Percentiles rank a stretch among this genome's conserved stretches.
Conservation (phyloP, 306 rosid species). For the Prunus kanzakura region DNA sequence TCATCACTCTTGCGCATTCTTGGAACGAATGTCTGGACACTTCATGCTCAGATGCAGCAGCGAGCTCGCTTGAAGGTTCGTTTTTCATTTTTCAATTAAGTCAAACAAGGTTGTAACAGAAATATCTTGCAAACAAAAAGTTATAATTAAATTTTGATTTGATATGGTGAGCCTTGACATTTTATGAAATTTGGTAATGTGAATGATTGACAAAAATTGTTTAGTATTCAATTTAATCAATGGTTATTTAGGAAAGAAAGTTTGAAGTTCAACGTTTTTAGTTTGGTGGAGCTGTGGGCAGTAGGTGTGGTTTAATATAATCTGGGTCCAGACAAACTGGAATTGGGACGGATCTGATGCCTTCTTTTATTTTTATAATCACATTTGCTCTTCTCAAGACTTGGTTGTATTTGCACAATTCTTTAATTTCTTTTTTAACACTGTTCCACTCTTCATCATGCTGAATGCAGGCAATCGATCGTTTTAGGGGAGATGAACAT, state of each 20-base stretch:
- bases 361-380: neutral
- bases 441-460: neutral
- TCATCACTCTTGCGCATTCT: conserved; percentile 78
- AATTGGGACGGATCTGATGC: neutral
- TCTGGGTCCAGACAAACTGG: neutral
- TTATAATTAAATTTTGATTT: neutral
- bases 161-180: neutral
- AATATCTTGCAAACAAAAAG: neutral
- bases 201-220: neutral
- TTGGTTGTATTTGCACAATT: neutral
- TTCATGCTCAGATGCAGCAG: conserved; percentile 95
- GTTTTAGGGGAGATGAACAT: conserved; percentile 68
- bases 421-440: neutral
- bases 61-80: conserved; percentile 83
- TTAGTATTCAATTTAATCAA: neutral
- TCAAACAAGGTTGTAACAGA: neutral
- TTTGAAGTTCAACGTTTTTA: neutral
- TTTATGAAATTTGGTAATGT: neutral
- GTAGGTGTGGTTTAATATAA: neutral
- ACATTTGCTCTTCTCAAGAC: neutral
- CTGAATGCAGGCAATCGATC: conserved; percentile 72
- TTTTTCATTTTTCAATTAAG: conserved; percentile 13
- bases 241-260: neutral
- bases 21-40: conserved; percentile 66
- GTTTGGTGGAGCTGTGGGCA: neutral